Conservation (phyloP, 73 alveolate genomes). For the Stentor roeselii region DNA sequence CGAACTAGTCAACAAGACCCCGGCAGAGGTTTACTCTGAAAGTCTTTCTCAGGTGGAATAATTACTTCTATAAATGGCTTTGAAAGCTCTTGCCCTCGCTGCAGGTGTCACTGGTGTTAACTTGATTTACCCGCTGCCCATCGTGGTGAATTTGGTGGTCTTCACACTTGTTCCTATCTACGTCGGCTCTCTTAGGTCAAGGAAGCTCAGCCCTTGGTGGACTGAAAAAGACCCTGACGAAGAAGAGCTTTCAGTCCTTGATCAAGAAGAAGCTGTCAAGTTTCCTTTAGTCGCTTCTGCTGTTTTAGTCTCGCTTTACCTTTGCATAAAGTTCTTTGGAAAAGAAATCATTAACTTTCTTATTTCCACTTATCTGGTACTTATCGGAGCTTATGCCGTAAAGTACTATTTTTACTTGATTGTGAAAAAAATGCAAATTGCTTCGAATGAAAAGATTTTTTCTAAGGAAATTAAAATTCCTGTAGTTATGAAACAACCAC, state of each 20-base stretch:
- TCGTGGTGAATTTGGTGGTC: background rate
- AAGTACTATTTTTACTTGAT: constrained; percentile 31
- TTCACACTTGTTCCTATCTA: constrained; percentile 16
- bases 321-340: constrained; percentile 72
- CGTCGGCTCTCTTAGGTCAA: constrained; percentile 12
- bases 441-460: background rate
- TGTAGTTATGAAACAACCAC: constrained; percentile 30
- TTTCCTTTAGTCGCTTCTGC: constrained; percentile 89
- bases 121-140: constrained; percentile 5
- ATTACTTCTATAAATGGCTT: background rate
- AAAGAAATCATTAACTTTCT: constrained; percentile 67
- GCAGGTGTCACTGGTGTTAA: background rate
- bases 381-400: constrained; percentile 51
- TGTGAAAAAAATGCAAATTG: constrained; percentile 24
- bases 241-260: constrained; percentile 69
- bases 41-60: no score
- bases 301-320: constrained; percentile 75
- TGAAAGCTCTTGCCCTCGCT: background rate
- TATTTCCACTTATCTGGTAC: constrained; percentile 67
- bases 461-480: background rate
- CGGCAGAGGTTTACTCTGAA: no score
- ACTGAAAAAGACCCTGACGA: constrained; percentile 45
- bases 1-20: no score
- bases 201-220: constrained; percentile 23
- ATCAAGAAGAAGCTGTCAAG: constrained; percentile 78